Base-by-base conservation (phyloP, 768 basidiomycete genomes). In the Kwoniella bestiolae region DNA sequence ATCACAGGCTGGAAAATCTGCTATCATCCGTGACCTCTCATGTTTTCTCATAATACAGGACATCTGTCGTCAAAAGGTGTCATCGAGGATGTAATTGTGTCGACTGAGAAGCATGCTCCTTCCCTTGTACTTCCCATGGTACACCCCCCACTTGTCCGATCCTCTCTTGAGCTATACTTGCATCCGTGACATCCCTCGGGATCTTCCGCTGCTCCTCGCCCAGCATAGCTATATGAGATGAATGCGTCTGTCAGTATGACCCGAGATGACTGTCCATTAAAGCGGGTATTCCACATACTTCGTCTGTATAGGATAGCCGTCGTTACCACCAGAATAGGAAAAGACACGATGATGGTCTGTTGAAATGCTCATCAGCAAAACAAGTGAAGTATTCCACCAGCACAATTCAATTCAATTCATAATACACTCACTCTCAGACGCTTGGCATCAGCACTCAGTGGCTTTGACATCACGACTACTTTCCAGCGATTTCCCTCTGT, bases 321-420 rank as follows among this genome's bases (percentile, higher is more conserved):
- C 9, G 70, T 73, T 9, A 72, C 75, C 3, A 76, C 72, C 4
- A 76, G 59, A 2, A 76, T 44, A 3, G 75, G 75, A 31, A 74
- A 71, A 11, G 72, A 74, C 11, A 72, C 67, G 60, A 76, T 74
- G 60, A 76, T 72, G 9, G 68, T 74, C 74, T 75, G 34, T 49
- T 11, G 3, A 34, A 25, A 18, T 23, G 2, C 4, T 7, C 6
- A 50, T 23, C 5, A 34, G 26, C 7, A 26, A 25, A 6, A 26
- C 26, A 16, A 5, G 38, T 41, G 35, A 29, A 56, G 50, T n/a
- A n/a, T n/a, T n/a, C n/a, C n/a, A n/a, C n/a, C n/a, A n/a, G n/a
- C n/a, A n/a, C n/a, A n/a, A n/a, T n/a, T n/a, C n/a, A n/a, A n/a
- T n/a, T n/a, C n/a, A n/a, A n/a, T n/a, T n/a, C 38, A 41, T 14